Evolutionary conservation across 345 rosid genomes (phyloP).

Genomic region (Turnera subulata): DNA sequence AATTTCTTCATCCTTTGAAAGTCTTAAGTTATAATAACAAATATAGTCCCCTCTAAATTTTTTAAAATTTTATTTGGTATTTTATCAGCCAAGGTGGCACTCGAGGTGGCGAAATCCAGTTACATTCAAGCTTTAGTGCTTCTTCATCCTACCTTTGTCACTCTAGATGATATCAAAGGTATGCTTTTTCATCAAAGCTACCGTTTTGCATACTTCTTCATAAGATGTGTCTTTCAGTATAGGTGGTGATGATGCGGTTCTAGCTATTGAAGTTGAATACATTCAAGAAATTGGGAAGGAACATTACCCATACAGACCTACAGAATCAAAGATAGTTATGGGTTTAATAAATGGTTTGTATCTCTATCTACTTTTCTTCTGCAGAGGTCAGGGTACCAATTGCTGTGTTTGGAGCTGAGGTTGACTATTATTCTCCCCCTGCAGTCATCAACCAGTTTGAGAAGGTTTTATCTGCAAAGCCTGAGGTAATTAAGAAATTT

Average conservation of each 20-base stretch:
- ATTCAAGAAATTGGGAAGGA: neutral
- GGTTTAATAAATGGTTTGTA: neutral
- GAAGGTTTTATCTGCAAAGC: slow-evolving; percentile 32
- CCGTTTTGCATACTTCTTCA: neutral
- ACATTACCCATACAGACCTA: neutral
- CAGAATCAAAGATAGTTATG: neutral
- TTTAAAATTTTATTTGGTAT: neutral
- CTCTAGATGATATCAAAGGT: slow-evolving; percentile 34
- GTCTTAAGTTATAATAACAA: too few relatives aligned
- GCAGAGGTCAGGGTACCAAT: slow-evolving; percentile 49
- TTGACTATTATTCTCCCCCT: slow-evolving; percentile 41
- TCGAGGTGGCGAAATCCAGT: slow-evolving; percentile 26
- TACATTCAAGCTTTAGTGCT: slow-evolving; percentile 30
- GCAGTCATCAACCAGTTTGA: slow-evolving; percentile 46
- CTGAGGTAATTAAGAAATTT: slow-evolving; percentile 33
- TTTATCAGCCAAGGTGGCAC: slow-evolving; percentile 36
- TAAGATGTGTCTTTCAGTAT: too few relatives aligned
- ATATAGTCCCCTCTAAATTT: too few relatives aligned
- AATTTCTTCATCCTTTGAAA: neutral
- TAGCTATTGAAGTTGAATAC: neutral
- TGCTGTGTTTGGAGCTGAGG: slow-evolving; percentile 52
- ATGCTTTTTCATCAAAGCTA: neutral
- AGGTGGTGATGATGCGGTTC: neutral
- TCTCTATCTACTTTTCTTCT: neutral
- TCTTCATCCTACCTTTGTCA: slow-evolving; percentile 34